Base-by-base conservation (phyloP, 192 early-diverging fungal genomes). In the Spizellomyces sp. region DNA sequence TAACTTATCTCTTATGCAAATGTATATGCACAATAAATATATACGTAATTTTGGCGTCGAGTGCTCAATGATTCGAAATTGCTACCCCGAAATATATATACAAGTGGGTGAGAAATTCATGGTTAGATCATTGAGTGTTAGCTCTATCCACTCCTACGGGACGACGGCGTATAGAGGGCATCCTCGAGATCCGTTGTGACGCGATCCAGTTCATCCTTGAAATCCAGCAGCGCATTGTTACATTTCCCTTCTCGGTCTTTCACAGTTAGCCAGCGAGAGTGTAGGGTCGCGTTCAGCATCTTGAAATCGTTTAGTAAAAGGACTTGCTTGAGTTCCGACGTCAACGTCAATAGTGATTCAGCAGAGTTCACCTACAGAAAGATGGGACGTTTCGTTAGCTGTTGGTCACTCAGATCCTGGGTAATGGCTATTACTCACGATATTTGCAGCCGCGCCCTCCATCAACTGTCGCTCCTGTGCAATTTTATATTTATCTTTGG, bases 231-330 rank as follows among this genome's bases (percentile, higher is more conserved):
- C 9, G 44, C 61, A 8, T 14, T 19, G 22, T 62, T 45, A 58
- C 62, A 48, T 17, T 54, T 27, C 42, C 36, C 45, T 60, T 74
- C 64, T 7, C 55, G 63, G 21, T 74, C 56, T 41, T 64, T 64
- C 12, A 67, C 44, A 1, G 71, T 74, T 9, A 67, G 27, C 52
- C 45, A 74, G 12, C 80, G 70, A 12, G 67, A 12, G 14, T 48
- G 45, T 10, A 78, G 21, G 7, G 55, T 71, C 6, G 64, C 44
- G 47, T 79, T 76, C 22, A 82, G 66, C 15, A 73, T 74, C 19
- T 64, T 55, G 45, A 82, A 80, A 58, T 82, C 81, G 54, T 76
- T 80, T 5, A 82, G 62, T 12, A 79, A 48, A 9, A 82, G 72
- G 17, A 75, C 70, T 64, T 82, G 77, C 56, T 80, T 82, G 45